Percentiles rank a stretch among this genome's conserved stretches.
Evolutionary conservation across 768 basidiomycete genomes (phyloP).

Genomic region (Mycena pura): DNA sequence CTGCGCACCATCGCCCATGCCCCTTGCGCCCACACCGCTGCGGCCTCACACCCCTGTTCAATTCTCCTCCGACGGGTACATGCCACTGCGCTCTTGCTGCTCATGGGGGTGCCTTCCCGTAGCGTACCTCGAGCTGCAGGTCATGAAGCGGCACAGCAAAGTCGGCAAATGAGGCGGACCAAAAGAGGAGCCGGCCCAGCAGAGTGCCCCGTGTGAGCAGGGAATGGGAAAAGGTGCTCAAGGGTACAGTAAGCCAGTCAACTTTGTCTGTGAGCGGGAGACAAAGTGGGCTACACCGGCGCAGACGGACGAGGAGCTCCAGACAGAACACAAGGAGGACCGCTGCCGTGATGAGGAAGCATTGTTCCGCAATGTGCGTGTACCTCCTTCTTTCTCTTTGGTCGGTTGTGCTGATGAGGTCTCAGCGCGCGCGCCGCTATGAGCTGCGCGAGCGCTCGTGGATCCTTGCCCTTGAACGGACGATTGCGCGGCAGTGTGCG

Average conservation of each 20-base stretch:
- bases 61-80: no score
- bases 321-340: slow-evolving; percentile 79
- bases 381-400: neutral
- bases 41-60: no score
- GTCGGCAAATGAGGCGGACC: slow-evolving; percentile 81
- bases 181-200: slow-evolving; percentile 44
- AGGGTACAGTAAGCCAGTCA: slow-evolving; percentile 78
- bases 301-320: slow-evolving; percentile 90
- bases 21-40: no score
- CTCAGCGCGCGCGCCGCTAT: slow-evolving; percentile 90
- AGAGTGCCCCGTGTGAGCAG: slow-evolving; percentile 47
- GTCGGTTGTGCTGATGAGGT: slow-evolving; percentile 12
- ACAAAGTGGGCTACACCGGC: slow-evolving; percentile 45
- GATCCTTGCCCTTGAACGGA: slow-evolving; percentile 77
- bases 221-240: slow-evolving; percentile 74
- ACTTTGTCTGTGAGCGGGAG: slow-evolving; percentile 80
- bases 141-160: no score
- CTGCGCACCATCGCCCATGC: no score
- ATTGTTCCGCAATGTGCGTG: slow-evolving; percentile 85
- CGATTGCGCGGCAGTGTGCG: slow-evolving; percentile 73
- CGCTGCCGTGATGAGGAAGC: slow-evolving; percentile 81
- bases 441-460: slow-evolving; percentile 88
- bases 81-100: no score
- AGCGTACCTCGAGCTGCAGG: no score
- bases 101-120: no score